Conservation (phyloP, 192 early-diverging fungal genomes). For the Umbelopsis ramanniana region DNA sequence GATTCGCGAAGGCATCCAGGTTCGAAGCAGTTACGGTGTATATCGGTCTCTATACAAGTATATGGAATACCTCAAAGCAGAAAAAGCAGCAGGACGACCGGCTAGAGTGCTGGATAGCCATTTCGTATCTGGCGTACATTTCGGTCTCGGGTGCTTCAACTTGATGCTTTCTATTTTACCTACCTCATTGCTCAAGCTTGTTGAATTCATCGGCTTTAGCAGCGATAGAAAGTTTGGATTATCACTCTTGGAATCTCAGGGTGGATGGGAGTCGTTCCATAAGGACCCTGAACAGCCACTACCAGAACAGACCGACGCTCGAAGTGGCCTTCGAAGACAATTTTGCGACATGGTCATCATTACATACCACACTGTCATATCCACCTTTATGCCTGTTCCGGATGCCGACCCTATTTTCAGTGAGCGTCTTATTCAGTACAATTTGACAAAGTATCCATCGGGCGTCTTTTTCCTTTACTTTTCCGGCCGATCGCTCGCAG, state of each 20-base stretch:
- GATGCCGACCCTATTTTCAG: conserved; percentile 72
- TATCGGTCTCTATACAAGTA: conserved; percentile 65
- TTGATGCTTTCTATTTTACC: conserved; percentile 84
- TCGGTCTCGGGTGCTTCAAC: conserved; percentile 83
- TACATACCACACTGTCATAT: conserved; percentile 79
- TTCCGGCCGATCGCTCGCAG: conserved; percentile 63
- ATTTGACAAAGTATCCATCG: conserved; percentile 59
- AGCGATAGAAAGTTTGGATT: conserved; percentile 80
- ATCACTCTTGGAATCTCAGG: conserved; percentile 68
- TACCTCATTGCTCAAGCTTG: conserved; percentile 68
- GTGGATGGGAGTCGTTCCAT: conserved; percentile 62
- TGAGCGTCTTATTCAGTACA: conserved; percentile 54
- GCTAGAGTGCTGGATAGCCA: conserved; percentile 73
- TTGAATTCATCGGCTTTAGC: conserved; percentile 86
- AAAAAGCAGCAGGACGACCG: conserved; percentile 50
- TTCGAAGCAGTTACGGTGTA: conserved; percentile 72
- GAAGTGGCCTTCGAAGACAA: conserved; percentile 69
- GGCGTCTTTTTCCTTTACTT: conserved; percentile 80
- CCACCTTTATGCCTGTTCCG: conserved; percentile 69
- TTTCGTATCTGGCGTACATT: conserved; percentile 79
- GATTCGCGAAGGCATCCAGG: conserved; percentile 78
- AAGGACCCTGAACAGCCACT: conserved; percentile 25
- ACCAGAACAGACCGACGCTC: conserved; percentile 24
- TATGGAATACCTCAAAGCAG: conserved; percentile 50
- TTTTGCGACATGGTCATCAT: conserved; percentile 78